Percentiles rank a stretch among this genome's conserved stretches.
Conservation (phyloP, 2,329 filamentous ascomycete genomes). For the Chaetomium globosum region DNA sequence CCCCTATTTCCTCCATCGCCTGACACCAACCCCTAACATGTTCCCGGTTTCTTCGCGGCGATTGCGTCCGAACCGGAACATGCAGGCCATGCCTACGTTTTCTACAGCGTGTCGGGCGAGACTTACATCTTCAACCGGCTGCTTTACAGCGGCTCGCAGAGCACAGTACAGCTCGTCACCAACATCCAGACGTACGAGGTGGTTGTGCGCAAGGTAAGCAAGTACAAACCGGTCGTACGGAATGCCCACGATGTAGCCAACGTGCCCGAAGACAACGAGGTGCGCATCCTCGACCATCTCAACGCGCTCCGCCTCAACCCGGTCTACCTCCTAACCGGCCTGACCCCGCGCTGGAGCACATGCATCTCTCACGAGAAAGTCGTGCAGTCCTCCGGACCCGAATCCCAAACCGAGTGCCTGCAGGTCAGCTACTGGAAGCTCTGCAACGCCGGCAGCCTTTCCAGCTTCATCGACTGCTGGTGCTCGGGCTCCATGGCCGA, state of each 20-base stretch:
- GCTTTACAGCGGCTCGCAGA: constrained; percentile 10
- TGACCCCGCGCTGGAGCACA: constrained; percentile 17
- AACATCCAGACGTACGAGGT: constrained; percentile 19
- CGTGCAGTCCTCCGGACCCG: not conserved
- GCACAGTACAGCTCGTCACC: constrained; percentile 22
- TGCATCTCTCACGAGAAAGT: constrained; percentile 10
- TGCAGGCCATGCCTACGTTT: constrained; percentile 8
- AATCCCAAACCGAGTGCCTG: not conserved
- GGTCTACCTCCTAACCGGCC: not conserved
- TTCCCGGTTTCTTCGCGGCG: not conserved
- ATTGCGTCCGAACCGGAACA: not conserved
- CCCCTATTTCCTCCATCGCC: not conserved
- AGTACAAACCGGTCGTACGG: not conserved
- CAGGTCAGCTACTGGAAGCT: constrained; percentile 27
- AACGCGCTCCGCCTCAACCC: constrained; percentile 4
- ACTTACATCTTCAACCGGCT: constrained; percentile 19
- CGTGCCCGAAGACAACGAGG: constrained; percentile 3
- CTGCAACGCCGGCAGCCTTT: constrained; percentile 23
- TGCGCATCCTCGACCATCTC: constrained; percentile 15
- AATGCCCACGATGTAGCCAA: not conserved
- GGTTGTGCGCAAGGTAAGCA: constrained; percentile 24
- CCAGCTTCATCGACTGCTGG: not conserved
- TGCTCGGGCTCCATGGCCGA: too few species aligned
- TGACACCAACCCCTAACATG: not conserved
- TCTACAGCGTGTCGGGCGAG: not conserved